A percentile compares a stretch with the other conserved stretches of the same genome.
Conservation (phyloP, 148 eudicot species). For the Cornus controversa region DNA sequence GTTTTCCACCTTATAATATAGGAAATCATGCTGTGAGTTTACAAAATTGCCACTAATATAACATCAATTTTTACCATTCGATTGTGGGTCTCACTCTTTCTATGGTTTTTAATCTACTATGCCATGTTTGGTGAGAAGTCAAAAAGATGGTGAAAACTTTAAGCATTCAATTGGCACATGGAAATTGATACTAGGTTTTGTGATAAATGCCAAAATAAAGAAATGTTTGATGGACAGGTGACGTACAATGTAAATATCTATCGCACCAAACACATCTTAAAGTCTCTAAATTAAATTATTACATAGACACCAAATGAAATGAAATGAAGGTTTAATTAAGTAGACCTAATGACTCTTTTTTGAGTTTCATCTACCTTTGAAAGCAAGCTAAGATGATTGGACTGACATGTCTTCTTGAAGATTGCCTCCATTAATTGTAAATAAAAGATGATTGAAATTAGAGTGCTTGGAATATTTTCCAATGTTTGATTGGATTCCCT, state of each 20-base stretch:
- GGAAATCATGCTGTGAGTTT: too few relatives aligned
- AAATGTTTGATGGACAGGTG: background rate
- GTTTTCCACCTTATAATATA: background rate
- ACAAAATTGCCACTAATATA: background rate
- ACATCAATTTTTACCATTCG: too few relatives aligned
- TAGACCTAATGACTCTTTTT: constrained; percentile 13
- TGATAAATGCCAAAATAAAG: background rate
- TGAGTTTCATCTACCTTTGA: background rate
- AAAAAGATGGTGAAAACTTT: background rate
- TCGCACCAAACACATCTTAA: background rate
- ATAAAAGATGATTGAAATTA: too few relatives aligned
- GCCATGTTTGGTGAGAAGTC: background rate
- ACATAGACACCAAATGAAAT: background rate
- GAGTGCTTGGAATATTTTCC: too few relatives aligned
- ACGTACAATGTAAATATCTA: background rate
- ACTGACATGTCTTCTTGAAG: background rate
- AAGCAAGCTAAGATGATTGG: background rate
- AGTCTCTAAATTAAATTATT: background rate
- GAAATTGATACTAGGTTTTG: background rate
- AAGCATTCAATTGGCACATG: background rate
- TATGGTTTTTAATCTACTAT: background rate
- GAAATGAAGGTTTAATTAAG: constrained; percentile 3
- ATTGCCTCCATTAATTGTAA: background rate
- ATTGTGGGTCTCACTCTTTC: background rate
- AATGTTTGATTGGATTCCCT: too few relatives aligned